Base-by-base conservation (phyloP, 225 moss, liverwort and hornwort species). In the Polytrichum formosum region DNA sequence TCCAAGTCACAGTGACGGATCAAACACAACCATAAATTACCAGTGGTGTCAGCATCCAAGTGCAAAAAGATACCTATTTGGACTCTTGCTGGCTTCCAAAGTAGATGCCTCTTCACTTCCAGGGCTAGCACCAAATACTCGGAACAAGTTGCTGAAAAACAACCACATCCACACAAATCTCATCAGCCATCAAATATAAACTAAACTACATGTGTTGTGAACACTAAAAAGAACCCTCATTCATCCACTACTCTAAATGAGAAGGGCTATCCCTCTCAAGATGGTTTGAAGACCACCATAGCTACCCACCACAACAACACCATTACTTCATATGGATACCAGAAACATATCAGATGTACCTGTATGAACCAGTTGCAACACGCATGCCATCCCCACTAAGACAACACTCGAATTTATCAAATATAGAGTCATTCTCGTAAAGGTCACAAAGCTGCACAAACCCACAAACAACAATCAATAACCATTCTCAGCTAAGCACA, bases 351-450 rank as follows among this genome's bases (percentile, higher is more conserved):
- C 66, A 20, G 62, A 25, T 31, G 31, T 76, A 97, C 96, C 96
- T 97, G 91, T 97, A 97, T 66, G 96, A 97, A 72, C 96, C 96
- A 75, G 96, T 97, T 73, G 94, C 96, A 77, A 97, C 92, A 71
- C 96, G 96, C 83, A 81, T 84, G 74, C 96, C 96, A 77, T 97
- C 96, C 61, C 96, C 96, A 81, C 96, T 97, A 63, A 97, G 85
- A 80, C 94, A 97, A 77, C 96, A 97, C 94, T 97, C 96, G 54
- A 97, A 97, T 79, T 97, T 97, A 79, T 97, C 96, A 71, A 97
- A 97, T 76, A 97, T 97, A 30, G 92, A 97, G 73, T 97, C 96
- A 70, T 96, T 96, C 84, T 96, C 96, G 80, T 96, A 96, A 21
- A 96, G 87, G 79, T 96, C 96, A 72, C 94, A 97, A 80, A 97